A percentile compares a stretch with the other conserved stretches of the same genome.
These are phyloP conservation scores for Penicillium canariense DNA, from an alignment of 495 filamentous ascomycete species.

Conservation along the genomic window DNA sequence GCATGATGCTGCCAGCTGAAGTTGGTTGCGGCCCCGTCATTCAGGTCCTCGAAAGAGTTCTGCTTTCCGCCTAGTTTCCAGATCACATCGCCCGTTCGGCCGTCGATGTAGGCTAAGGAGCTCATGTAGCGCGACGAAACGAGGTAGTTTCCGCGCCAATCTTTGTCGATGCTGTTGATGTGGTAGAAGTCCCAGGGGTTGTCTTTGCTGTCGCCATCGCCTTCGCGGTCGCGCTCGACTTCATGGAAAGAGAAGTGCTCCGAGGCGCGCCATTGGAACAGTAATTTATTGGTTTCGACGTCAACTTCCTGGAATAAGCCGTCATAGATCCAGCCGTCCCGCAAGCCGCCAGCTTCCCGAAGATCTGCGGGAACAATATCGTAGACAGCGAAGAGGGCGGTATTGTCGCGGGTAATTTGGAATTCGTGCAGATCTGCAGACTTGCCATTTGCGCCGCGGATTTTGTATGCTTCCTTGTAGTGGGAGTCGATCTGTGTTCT, in stretches of 20 bases:
- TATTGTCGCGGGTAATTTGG: slow-evolving; percentile 46
- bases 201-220: slow-evolving; percentile 22
- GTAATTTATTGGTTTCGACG: slow-evolving; percentile 38
- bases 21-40: slow-evolving; percentile 36
- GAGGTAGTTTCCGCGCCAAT: slow-evolving; percentile 41
- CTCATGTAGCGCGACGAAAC: slow-evolving; percentile 43
- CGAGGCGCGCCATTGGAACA: slow-evolving; percentile 45
- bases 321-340: slow-evolving; percentile 51
- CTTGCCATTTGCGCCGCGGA: slow-evolving; percentile 34
- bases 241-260: slow-evolving; percentile 37
- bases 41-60: slow-evolving; percentile 44
- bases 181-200: slow-evolving; percentile 47
- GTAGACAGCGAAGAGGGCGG: slow-evolving; percentile 51
- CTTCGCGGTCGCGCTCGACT: slow-evolving; percentile 19
- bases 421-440: slow-evolving; percentile 46
- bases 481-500: slow-evolving; percentile 42
- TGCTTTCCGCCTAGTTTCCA: slow-evolving; percentile 45
- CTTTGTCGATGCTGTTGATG: slow-evolving; percentile 46
- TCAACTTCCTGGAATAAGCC: slow-evolving; percentile 51
- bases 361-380: slow-evolving; percentile 42
- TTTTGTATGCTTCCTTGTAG: slow-evolving; percentile 44
- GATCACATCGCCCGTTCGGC: slow-evolving; percentile 31
- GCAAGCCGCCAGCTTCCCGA: slow-evolving; percentile 33
- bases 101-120: slow-evolving; percentile 36
- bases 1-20: slow-evolving; percentile 46